phyloP scores from a whole-genome alignment of 768 basidiomycete genomes.

The Serendipita indica region DNA sequence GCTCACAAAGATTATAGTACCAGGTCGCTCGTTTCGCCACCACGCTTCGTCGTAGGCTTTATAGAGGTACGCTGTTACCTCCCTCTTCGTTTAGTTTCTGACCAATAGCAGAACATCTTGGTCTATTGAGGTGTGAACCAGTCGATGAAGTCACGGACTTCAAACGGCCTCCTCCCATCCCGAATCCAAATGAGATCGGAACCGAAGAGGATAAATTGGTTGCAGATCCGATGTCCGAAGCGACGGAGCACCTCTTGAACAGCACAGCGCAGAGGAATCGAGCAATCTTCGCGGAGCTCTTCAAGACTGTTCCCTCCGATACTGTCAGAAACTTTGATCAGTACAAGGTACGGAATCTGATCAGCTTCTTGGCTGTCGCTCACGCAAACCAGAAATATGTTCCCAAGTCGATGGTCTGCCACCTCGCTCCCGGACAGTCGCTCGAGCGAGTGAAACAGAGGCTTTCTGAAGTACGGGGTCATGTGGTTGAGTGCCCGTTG shows the following conservation, averaged over 20 bases:
- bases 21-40: constrained; percentile 69
- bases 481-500: constrained; percentile 28
- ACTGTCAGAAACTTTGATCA: constrained; percentile 61
- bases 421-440: constrained; percentile 53
- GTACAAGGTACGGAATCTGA: constrained; percentile 44
- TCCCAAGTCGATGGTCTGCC: constrained; percentile 58
- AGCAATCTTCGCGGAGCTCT: constrained; percentile 73
- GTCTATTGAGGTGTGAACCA: constrained; percentile 50
- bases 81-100: neutral
- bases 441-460: constrained; percentile 59
- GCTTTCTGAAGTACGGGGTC: constrained; percentile 34
- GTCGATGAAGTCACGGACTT: constrained; percentile 32
- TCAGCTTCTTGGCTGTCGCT: neutral
- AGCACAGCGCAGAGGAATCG: constrained; percentile 65
- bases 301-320: constrained; percentile 77
- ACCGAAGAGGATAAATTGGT: constrained; percentile 47
- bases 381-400: constrained; percentile 65
- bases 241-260: constrained; percentile 43
- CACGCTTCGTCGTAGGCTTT: constrained; percentile 67
- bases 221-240: constrained; percentile 58
- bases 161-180: constrained; percentile 67
- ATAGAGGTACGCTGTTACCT: constrained; percentile 39
- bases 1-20: constrained; percentile 24
- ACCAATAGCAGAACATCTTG: constrained; percentile 54
- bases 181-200: constrained; percentile 49